A percentile compares a stretch with the other conserved stretches of the same genome.
Evolutionary conservation across 2,329 filamentous ascomycete genomes (phyloP).

Genomic region (Exophiala viscosa): DNA sequence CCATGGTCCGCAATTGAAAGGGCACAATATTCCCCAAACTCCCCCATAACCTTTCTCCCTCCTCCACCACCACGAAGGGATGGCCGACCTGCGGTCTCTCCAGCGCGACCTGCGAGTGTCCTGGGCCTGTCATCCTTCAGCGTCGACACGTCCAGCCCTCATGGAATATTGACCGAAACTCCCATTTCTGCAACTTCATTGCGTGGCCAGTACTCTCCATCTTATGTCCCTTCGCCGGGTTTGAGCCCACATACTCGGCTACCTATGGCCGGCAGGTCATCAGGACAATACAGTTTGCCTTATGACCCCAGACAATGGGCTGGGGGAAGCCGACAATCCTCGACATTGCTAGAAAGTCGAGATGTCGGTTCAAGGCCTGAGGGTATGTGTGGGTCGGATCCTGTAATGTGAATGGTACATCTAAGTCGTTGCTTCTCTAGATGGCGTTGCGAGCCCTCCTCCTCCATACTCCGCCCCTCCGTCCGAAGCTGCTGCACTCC

Average conservation of each 20-base stretch:
- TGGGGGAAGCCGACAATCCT: conserved; percentile 32
- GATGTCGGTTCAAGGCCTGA: conserved; percentile 11
- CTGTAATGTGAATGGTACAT: conserved; percentile 6
- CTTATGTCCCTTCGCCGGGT: conserved; percentile 36
- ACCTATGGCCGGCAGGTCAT: conserved; percentile 43
- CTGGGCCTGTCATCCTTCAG: conserved; percentile 42
- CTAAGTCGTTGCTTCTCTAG: conserved; percentile 19
- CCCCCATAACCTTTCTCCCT: conserved; percentile 16
- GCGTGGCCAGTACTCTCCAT: conserved; percentile 42
- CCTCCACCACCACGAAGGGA: conserved; percentile 30
- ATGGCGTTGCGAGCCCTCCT: conserved; percentile 23
- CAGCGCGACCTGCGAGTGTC: conserved; percentile 42
- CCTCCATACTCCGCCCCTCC: conserved; percentile 26
- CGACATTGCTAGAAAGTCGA: conserved; percentile 9
- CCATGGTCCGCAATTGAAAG: conserved; percentile 14
- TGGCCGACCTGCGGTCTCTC: conserved; percentile 34
- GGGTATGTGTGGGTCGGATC: conserved; percentile 11
- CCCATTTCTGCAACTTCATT: conserved; percentile 43
- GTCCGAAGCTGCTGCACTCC: neutral
- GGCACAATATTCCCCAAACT: conserved; percentile 16
- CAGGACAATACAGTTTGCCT: conserved; percentile 39
- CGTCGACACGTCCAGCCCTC: conserved; percentile 37
- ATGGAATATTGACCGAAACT: conserved; percentile 30
- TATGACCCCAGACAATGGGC: conserved; percentile 52
- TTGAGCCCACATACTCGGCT: conserved; percentile 37